These are phyloP conservation scores for Wickerhamiella dianesei DNA, from an alignment of 805 yeast genomes.

Conservation along the genomic window DNA sequence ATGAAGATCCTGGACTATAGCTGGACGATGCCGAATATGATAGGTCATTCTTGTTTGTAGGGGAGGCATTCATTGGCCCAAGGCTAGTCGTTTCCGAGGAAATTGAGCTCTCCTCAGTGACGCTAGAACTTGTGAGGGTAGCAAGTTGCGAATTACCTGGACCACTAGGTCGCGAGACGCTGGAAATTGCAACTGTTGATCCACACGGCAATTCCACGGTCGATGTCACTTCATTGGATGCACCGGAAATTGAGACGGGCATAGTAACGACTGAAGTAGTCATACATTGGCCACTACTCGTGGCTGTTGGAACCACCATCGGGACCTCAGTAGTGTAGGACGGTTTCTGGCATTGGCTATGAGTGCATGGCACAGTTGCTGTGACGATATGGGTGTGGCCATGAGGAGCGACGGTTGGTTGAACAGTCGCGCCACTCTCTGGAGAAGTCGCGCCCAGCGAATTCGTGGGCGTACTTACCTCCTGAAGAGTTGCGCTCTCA, in stretches of 20 bases:
- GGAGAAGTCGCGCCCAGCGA: too few relatives aligned
- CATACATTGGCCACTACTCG: slow-evolving; percentile 6
- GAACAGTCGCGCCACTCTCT: too few relatives aligned
- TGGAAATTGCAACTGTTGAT: not conserved
- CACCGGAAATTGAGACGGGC: slow-evolving; percentile 2
- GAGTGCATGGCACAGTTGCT: slow-evolving; percentile 2
- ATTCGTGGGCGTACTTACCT: too few relatives aligned
- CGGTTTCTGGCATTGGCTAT: slow-evolving; percentile 2
- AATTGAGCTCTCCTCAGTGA: not conserved
- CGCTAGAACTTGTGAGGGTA: not conserved
- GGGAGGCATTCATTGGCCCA: too few relatives aligned
- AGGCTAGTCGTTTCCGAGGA: too few relatives aligned
- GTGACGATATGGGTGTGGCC: too few relatives aligned
- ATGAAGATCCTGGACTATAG: not conserved
- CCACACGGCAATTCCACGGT: slow-evolving; percentile 6
- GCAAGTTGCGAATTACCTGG: not conserved
- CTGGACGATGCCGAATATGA: too few relatives aligned
- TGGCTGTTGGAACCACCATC: slow-evolving; percentile 3
- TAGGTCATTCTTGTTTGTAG: too few relatives aligned
- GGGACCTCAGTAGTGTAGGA: slow-evolving; percentile 3
- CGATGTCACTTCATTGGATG: slow-evolving; percentile 4
- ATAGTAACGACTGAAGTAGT: slow-evolving; percentile 1
- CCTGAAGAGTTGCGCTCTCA: too few relatives aligned
- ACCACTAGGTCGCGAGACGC: not conserved
- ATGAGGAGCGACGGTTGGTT: too few relatives aligned